These are phyloP conservation scores for Epichloe sibirici DNA, from an alignment of 2,329 filamentous ascomycete species.

Conservation along the genomic window DNA sequence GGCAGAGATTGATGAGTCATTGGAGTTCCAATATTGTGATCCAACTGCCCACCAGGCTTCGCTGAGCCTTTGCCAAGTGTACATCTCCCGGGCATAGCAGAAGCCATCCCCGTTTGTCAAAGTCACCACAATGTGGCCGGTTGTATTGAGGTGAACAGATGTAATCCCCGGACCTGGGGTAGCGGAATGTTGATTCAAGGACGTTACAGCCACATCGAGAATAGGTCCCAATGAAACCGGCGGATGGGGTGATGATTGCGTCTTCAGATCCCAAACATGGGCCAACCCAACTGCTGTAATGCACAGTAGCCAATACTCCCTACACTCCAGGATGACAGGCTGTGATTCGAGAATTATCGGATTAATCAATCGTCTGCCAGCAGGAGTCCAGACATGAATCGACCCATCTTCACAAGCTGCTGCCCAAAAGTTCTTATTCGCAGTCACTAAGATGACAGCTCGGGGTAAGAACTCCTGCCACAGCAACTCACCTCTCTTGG, in stretches of 20 bases:
- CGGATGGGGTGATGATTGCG: conserved; percentile 72
- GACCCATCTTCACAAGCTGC: conserved; percentile 89
- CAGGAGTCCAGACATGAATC: conserved; percentile 83
- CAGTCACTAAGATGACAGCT: conserved; percentile 79
- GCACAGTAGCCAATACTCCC: conserved; percentile 79
- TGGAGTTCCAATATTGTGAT: conserved; percentile 98
- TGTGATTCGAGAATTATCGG: conserved; percentile 82
- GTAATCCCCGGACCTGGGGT: conserved; percentile 75
- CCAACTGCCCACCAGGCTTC: conserved; percentile 98
- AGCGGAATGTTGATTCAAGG: conserved; percentile 61
- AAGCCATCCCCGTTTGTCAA: conserved; percentile 92
- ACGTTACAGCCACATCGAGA: conserved; percentile 72
- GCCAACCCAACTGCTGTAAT: conserved; percentile 81
- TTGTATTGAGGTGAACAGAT: conserved; percentile 80
- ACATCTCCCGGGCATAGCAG: conserved; percentile 75
- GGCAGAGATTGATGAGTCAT: conserved; percentile 76
- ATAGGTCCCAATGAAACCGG: conserved; percentile 82
- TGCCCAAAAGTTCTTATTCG: conserved; percentile 83
- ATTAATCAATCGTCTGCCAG: conserved; percentile 74
- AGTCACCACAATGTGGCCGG: conserved; percentile 76
- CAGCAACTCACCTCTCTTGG: conserved; percentile 64
- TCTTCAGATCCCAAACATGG: conserved; percentile 87
- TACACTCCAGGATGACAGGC: conserved; percentile 83
- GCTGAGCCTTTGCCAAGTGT: conserved; percentile 86
- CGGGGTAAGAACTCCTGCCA: conserved; percentile 93